Percentiles rank a stretch among this genome's conserved stretches.
phyloP scores from a whole-genome alignment of 768 basidiomycete genomes.

The Mycena galericulata region DNA sequence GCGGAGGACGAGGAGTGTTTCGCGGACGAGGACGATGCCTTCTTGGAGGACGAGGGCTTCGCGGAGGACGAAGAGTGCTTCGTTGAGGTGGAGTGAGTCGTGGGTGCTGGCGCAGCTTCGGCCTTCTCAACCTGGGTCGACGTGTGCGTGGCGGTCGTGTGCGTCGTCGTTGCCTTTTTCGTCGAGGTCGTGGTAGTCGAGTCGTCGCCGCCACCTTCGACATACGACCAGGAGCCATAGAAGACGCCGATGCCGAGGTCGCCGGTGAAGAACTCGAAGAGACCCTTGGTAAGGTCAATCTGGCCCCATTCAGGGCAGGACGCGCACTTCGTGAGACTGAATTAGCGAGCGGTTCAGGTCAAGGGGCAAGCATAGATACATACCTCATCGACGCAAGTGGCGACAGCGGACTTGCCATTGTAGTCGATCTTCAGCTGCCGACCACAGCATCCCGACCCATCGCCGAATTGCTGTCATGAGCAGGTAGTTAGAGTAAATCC shows the following conservation, averaged over 20 bases:
- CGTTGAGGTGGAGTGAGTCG: background rate
- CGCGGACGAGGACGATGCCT: conserved; percentile 6
- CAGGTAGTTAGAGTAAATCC: background rate
- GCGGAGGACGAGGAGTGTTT: background rate
- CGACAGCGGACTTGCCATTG: conserved; percentile 27
- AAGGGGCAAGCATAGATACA: background rate
- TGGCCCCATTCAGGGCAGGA: conserved; percentile 17
- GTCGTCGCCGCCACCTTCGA: conserved; percentile 1
- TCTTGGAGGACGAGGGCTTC: conserved; percentile 10
- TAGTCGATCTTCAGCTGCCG: conserved; percentile 21
- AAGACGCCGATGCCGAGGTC: conserved; percentile 22
- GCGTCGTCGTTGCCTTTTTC: background rate
- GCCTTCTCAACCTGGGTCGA: background rate
- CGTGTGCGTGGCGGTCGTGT: background rate
- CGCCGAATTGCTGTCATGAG: conserved; percentile 21
- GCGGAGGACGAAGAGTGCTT: background rate
- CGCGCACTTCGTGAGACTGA: conserved; percentile 16
- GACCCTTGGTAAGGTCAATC: conserved; percentile 31
- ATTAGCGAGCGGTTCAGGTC: background rate
- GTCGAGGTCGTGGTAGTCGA: background rate
- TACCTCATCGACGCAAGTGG: conserved; percentile 34
- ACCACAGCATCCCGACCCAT: conserved; percentile 27
- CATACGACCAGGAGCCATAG: conserved; percentile 28
- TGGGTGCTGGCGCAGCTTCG: background rate
- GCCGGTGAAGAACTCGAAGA: conserved; percentile 25